Evolutionary conservation across 2,329 filamentous ascomycete species (phyloP).

Genomic region (Penicillium crustosum): DNA sequence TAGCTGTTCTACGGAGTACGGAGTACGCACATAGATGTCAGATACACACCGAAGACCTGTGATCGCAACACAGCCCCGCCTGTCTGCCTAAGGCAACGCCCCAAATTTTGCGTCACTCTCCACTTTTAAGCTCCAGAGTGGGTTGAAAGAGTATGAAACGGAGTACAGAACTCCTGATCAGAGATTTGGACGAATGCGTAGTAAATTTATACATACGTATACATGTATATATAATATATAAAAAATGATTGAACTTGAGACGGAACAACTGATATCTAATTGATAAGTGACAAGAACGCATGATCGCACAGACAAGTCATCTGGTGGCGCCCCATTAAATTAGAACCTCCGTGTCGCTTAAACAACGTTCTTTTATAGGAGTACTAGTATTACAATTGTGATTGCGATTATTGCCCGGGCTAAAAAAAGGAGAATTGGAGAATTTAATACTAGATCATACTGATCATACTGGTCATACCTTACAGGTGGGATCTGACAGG

Average conservation of each 20-base stretch:
- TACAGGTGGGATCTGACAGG: background rate
- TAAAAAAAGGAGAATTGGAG: background rate
- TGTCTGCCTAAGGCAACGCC: slow-evolving; percentile 1
- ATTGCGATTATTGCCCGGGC: background rate
- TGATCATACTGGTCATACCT: background rate
- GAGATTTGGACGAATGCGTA: background rate
- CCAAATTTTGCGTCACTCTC: slow-evolving; percentile 24
- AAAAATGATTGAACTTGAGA: background rate
- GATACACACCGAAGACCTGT: background rate
- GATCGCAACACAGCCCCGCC: slow-evolving; percentile 1
- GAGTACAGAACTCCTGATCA: slow-evolving; percentile 6
- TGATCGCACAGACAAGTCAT: background rate
- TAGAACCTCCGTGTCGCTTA: background rate
- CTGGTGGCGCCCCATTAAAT: background rate
- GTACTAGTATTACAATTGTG: background rate
- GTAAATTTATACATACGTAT: background rate
- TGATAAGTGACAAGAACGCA: background rate
- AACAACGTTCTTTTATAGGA: background rate
- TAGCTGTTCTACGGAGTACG: background rate
- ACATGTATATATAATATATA: background rate
- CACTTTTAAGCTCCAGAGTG: slow-evolving; percentile 23
- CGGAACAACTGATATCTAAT: background rate
- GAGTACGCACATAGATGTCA: background rate
- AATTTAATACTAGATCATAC: background rate
- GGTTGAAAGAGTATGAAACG: slow-evolving; percentile 11